Conservation (phyloP, 345 rosid species). For the Citrus inodora region DNA sequence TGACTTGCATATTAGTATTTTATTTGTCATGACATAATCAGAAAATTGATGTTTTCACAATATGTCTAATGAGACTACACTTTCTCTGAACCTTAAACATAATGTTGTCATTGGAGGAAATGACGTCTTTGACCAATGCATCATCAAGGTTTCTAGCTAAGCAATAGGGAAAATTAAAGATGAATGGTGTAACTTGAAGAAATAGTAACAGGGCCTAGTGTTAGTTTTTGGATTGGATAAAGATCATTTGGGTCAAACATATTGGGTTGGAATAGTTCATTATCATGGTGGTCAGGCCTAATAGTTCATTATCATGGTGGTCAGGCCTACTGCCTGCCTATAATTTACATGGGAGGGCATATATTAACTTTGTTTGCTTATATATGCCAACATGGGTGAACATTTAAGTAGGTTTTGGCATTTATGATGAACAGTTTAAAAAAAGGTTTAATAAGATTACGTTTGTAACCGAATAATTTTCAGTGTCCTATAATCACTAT, state of each 20-base stretch:
- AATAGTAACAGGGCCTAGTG: no score
- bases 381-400: not conserved
- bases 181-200: no score
- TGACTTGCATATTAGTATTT: not conserved
- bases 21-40: not conserved
- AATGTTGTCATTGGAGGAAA: no score
- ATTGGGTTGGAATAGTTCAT: not conserved
- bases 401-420: not conserved
- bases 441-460: not conserved
- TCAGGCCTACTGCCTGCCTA: not conserved
- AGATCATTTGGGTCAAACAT: not conserved
- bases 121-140: no score
- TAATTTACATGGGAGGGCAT: not conserved
- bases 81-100: no score
- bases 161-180: no score
- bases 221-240: not conserved
- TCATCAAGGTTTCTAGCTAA: no score
- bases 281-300: not conserved
- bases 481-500: not conserved
- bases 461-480: not conserved
- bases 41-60: no score
- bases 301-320: not conserved
- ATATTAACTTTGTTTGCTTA: not conserved
- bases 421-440: not conserved
- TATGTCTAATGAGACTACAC: no score